phyloP scores from a whole-genome alignment of 1,139 yeast genomes.

The Debaryomyces singareniensis region DNA sequence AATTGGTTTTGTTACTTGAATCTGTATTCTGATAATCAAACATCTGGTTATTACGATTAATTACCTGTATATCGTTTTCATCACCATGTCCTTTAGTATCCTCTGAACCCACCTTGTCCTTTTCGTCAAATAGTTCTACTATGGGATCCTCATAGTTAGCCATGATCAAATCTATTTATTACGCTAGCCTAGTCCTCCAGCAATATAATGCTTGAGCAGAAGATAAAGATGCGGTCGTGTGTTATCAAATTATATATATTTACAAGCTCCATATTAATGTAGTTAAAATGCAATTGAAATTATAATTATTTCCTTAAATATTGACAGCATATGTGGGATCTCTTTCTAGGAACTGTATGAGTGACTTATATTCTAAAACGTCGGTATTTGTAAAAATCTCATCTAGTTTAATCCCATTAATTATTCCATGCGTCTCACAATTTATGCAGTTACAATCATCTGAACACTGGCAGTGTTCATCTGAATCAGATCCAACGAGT shows the following conservation, averaged over 20 bases:
- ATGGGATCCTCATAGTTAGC: slow-evolving; percentile 9
- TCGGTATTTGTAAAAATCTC: slow-evolving; percentile 19
- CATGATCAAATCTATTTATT: too few relatives aligned
- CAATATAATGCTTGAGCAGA: too few relatives aligned
- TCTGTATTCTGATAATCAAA: slow-evolving; percentile 7
- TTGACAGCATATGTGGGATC: slow-evolving; percentile 1
- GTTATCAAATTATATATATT: too few relatives aligned
- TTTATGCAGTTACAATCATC: slow-evolving; percentile 46
- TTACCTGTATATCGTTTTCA: slow-evolving; percentile 31
- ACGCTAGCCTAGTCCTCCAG: too few relatives aligned
- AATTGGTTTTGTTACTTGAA: slow-evolving; percentile 5
- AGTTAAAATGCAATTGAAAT: too few relatives aligned
- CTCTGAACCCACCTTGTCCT: too few relatives aligned
- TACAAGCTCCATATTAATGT: too few relatives aligned
- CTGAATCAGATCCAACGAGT: background rate
- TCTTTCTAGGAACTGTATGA: background rate
- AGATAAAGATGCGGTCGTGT: too few relatives aligned
- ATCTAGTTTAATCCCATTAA: slow-evolving; percentile 41
- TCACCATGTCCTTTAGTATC: slow-evolving; percentile 7
- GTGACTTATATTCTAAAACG: background rate
- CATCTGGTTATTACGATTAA: slow-evolving; percentile 19
- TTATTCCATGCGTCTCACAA: slow-evolving; percentile 51
- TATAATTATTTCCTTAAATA: too few relatives aligned
- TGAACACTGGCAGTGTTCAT: slow-evolving; percentile 34
- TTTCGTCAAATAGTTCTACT: slow-evolving; percentile 10